Conservation (phyloP, 2,329 filamentous ascomycete genomes). For the Fonsecaea nubica region DNA sequence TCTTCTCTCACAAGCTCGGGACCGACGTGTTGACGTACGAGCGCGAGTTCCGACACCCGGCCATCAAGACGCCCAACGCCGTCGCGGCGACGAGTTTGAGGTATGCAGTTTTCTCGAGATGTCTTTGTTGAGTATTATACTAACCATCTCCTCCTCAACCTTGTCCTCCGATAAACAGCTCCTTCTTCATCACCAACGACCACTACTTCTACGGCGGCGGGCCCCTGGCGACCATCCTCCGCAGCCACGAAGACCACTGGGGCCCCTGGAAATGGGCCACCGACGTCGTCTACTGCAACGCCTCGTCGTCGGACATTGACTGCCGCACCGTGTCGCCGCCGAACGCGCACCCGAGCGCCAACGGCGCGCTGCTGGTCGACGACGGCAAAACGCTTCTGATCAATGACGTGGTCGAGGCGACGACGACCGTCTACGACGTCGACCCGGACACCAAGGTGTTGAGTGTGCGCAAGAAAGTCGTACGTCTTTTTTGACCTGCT, state of each 20-base stretch:
- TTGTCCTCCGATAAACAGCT: conserved; percentile 12
- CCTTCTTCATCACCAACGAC: conserved; percentile 36
- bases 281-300: conserved; percentile 29
- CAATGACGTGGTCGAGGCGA: conserved; percentile 30
- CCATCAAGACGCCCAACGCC: conserved; percentile 34
- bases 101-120: conserved; percentile 11
- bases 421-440: conserved; percentile 32
- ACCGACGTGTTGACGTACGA: conserved; percentile 26
- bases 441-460: conserved; percentile 28
- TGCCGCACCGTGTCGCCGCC: conserved; percentile 31
- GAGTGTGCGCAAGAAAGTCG: conserved; percentile 27
- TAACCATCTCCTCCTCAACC: background rate
- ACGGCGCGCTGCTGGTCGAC: conserved; percentile 31
- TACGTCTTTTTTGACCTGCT: conserved; percentile 7
- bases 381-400: conserved; percentile 30
- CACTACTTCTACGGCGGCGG: conserved; percentile 32
- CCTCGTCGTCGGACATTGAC: conserved; percentile 10
- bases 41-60: conserved; percentile 27
- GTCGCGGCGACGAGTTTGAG: conserved; percentile 26
- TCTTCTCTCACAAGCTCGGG: conserved; percentile 29
- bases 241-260: conserved; percentile 26
- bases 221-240: conserved; percentile 21
- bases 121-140: too few species aligned
- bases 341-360: conserved; percentile 28
- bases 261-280: conserved; percentile 32